Conservation (phyloP, 2,329 filamentous ascomycete genomes). For the Ceratocystiopsis sp. region DNA sequence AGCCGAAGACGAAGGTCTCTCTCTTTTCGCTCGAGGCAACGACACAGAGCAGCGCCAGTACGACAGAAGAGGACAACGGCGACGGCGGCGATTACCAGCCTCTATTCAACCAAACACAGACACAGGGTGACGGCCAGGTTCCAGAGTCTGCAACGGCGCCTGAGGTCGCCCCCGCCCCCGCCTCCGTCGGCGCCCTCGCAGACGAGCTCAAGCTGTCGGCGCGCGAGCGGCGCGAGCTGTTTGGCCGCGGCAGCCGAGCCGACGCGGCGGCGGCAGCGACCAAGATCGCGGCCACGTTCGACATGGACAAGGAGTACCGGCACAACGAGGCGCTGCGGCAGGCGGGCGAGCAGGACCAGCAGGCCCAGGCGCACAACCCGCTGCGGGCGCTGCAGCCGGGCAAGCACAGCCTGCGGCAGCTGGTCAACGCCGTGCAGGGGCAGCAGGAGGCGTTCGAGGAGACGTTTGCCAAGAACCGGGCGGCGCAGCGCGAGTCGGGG, state of each 20-base stretch:
- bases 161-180: too few relatives aligned
- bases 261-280: conserved; percentile 22
- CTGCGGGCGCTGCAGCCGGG: conserved; percentile 69
- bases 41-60: conserved; percentile 23
- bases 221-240: conserved; percentile 63
- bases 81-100: conserved; percentile 20
- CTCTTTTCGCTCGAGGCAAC: conserved; percentile 49
- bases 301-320: conserved; percentile 73
- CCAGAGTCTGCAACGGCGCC: too few relatives aligned
- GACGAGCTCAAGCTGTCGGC: conserved; percentile 63
- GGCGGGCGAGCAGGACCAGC: conserved; percentile 49
- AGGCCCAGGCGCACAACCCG: conserved; percentile 61
- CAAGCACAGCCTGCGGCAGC: conserved; percentile 77
- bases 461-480: conserved; percentile 63
- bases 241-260: conserved; percentile 44
- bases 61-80: conserved; percentile 6
- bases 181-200: conserved; percentile 47
- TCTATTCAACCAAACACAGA: conserved; percentile 21
- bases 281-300: conserved; percentile 66
- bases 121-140: conserved; percentile 3
- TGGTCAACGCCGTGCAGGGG: conserved; percentile 66
- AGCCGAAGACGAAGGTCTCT: conserved; percentile 43
- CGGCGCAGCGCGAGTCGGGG: conserved; percentile 67
- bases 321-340: conserved; percentile 65
- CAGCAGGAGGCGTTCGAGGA: conserved; percentile 84